Base-by-base conservation (phyloP, 495 filamentous ascomycete genomes). In the Eremomyces bilateralis region DNA sequence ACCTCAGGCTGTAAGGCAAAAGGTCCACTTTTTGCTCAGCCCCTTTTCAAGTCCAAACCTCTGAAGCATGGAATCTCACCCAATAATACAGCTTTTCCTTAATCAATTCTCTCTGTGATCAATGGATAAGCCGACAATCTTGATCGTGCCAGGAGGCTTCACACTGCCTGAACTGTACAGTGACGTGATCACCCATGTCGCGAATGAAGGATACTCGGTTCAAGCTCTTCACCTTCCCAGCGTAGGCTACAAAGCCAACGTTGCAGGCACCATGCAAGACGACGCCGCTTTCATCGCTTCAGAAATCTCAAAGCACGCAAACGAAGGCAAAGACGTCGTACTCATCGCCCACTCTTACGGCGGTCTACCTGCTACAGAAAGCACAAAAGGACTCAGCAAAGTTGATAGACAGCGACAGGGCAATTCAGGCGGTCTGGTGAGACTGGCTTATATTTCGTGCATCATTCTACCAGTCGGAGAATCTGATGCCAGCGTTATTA, bases 301-400 rank as follows among this genome's bases (percentile, higher is more conserved):
- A 0, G 33, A 33, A 30, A 21, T 37, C 10, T 11, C 21, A 11
- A 40, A 46, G 17, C 25, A 34, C 2, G 39, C 40, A 36, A 28
- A 39, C n/a, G 10, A 39, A 39, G 37, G 37, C 37, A 35, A 39
- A 25, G 39, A 41, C 35, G 39, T 41, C 6, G 20, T 41, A 8
- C 20, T 41, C 4, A 11, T 41, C 18, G 25, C 12, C 12, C 39
- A 41, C 35, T 41, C 39, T 3, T 41, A 41, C 18, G 39, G 35
- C 16, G 39, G 39, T 16, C 21, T 24, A n/a, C 35, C 34, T 10
- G 20, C 19, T 6, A 29, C 39, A 8, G 18, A 41, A 22, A 28
- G 17, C 17, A 25, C 34, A 5, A 41, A 37, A 21, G 39, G 39
- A 19, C 35, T 41, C n/a, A 25, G 35, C 5, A 31, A 21, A 28